phyloP scores from a whole-genome alignment of 805 yeast genomes.

The Saccharomycodes ludwigii region DNA sequence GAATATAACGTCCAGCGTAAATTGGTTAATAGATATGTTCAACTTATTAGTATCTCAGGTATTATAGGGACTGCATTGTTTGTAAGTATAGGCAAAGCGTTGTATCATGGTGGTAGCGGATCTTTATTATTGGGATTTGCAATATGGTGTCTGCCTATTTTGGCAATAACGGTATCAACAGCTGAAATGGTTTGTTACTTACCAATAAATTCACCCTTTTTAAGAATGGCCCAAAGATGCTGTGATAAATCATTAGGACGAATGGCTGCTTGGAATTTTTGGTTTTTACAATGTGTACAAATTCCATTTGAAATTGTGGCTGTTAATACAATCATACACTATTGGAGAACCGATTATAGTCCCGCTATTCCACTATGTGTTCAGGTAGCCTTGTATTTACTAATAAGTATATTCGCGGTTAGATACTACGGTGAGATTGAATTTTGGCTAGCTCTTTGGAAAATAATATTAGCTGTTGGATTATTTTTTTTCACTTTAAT shows the following conservation, averaged over 20 bases:
- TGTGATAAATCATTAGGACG: conserved; percentile 66
- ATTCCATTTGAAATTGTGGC: conserved; percentile 80
- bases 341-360: conserved; percentile 66
- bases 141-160: conserved; percentile 58
- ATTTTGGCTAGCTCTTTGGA: conserved; percentile 66
- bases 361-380: conserved; percentile 60
- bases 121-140: conserved; percentile 52
- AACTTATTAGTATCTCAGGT: conserved; percentile 69
- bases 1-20: too few species aligned
- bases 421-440: conserved; percentile 70
- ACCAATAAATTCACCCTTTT: conserved; percentile 69
- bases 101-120: conserved; percentile 60
- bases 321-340: conserved; percentile 66
- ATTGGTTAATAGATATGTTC: conserved; percentile 59
- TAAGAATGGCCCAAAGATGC: conserved; percentile 61
- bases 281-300: conserved; percentile 61
- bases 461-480: conserved; percentile 64
- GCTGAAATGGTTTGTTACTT: conserved; percentile 73
- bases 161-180: conserved; percentile 52
- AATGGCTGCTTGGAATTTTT: conserved; percentile 71
- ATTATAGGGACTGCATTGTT: conserved; percentile 74
- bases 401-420: conserved; percentile 64
- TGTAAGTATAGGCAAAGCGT: conserved; percentile 55
- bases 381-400: conserved; percentile 49
- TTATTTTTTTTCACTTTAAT: conserved; percentile 62